These are phyloP conservation scores for Gonapodya prolifera DNA, from an alignment of 192 early-diverging fungal species.

Conservation along the genomic window DNA sequence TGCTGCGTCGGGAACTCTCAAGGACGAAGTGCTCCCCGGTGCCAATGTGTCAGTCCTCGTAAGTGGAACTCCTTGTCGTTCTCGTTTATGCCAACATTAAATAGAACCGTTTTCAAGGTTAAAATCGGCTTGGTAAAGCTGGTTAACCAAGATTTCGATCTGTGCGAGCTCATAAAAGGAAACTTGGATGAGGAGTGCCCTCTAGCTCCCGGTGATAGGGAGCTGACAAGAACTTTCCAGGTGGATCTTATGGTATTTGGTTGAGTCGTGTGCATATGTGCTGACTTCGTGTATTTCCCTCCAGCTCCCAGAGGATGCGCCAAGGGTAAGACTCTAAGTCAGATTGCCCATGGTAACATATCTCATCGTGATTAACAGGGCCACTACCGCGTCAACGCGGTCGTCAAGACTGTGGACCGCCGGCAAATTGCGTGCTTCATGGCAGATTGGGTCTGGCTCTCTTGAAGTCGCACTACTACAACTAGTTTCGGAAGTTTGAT, in stretches of 20 bases:
- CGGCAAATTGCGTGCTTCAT: neutral
- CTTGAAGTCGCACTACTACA: no score
- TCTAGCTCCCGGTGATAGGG: neutral
- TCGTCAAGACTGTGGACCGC: neutral
- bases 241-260: neutral
- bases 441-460: neutral
- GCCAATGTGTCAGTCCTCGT: neutral
- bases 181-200: conserved; percentile 2
- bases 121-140: conserved; percentile 4
- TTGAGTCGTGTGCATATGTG: neutral
- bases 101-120: neutral
- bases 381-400: neutral
- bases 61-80: neutral
- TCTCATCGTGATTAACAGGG: neutral
- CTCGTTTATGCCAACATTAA: neutral
- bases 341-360: neutral
- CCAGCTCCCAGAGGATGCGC: neutral
- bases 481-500: neutral
- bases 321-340: neutral
- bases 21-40: neutral
- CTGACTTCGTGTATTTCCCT: neutral
- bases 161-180: neutral
- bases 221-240: neutral
- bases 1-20: neutral
- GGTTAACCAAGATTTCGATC: neutral